Evolutionary conservation across 2,329 filamentous ascomycete genomes (phyloP).

Genomic region (Pseudogymnoascus sp.): DNA sequence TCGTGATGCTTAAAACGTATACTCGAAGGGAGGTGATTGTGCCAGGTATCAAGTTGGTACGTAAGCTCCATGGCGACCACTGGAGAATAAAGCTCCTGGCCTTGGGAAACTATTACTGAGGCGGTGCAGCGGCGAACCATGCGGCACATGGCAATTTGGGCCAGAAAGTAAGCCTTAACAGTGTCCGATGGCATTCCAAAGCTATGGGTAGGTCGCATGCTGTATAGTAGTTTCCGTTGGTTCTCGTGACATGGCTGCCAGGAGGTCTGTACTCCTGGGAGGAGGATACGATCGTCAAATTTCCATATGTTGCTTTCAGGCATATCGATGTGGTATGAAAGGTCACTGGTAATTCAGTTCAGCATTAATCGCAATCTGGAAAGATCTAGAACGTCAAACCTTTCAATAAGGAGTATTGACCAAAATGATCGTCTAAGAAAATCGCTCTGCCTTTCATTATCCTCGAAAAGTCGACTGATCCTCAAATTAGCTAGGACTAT

Average conservation of each 20-base stretch:
- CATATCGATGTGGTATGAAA: conserved; percentile 25
- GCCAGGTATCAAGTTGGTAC: conserved; percentile 31
- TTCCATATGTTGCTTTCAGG: conserved; percentile 27
- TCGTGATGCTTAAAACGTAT: conserved; percentile 24
- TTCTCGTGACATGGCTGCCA: conserved; percentile 21
- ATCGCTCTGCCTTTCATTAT: conserved; percentile 16
- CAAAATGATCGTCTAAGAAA: conserved; percentile 21
- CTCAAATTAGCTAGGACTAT: not conserved
- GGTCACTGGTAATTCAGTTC: conserved; percentile 17
- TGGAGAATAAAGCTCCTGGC: conserved; percentile 24
- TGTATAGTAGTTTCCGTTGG: conserved; percentile 7
- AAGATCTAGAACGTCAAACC: not conserved
- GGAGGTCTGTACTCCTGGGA: conserved; percentile 21
- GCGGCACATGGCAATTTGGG: conserved; percentile 29
- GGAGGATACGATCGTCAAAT: conserved; percentile 23
- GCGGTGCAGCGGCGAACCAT: conserved; percentile 29
- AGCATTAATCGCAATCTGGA: not conserved
- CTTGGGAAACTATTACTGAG: conserved; percentile 19
- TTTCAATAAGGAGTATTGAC: conserved; percentile 25
- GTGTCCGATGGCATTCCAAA: conserved; percentile 8
- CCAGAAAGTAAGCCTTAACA: conserved; percentile 25
- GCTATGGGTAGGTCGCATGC: not conserved
- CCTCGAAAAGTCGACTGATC: conserved; percentile 15
- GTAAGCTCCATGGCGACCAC: conserved; percentile 28
- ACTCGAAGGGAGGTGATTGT: conserved; percentile 25